Evolutionary conservation across 306 rosid genomes (phyloP).

Genomic region (Mimosa pudica): DNA sequence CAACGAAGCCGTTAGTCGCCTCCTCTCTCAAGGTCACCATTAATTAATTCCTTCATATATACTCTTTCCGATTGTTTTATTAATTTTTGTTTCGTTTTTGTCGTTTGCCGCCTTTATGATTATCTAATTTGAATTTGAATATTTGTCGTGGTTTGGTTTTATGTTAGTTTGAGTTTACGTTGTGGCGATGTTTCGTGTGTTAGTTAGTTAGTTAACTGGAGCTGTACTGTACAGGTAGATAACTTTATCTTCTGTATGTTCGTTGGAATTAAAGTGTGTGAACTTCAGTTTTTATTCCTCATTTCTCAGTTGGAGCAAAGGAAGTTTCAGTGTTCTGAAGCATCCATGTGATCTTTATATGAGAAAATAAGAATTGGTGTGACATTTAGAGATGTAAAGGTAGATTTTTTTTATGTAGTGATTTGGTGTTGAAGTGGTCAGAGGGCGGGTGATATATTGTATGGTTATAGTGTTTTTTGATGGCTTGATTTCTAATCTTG

Average conservation of each 20-base stretch:
- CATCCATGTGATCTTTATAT: not conserved
- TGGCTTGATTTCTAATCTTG: constrained; percentile 38
- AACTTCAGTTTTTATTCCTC: not conserved
- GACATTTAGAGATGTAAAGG: not conserved
- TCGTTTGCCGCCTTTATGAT: constrained; percentile 4
- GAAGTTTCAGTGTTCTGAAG: not conserved
- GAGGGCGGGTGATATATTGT: constrained; percentile 12
- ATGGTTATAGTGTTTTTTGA: constrained; percentile 5
- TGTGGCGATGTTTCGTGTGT: too few species aligned
- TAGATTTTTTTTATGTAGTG: constrained; percentile 7
- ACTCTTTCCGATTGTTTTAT: not conserved
- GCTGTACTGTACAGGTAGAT: not conserved
- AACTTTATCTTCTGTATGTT: not conserved
- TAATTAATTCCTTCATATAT: not conserved
- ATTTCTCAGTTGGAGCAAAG: constrained; percentile 8
- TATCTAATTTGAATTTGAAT: not conserved
- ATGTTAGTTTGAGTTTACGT: not conserved
- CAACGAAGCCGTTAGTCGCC: constrained; percentile 96
- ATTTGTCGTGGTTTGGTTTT: not conserved
- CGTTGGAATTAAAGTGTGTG: not conserved
- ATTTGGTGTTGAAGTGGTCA: not conserved
- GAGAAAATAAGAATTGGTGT: not conserved
- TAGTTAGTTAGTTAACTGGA: not conserved
- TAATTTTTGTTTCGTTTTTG: not conserved
- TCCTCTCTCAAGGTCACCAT: constrained; percentile 81